A percentile compares a stretch with the other conserved stretches of the same genome.
Evolutionary conservation across 371 early-diverging fungal genomes (phyloP).

Genomic region (Haplosporangium sp.): DNA sequence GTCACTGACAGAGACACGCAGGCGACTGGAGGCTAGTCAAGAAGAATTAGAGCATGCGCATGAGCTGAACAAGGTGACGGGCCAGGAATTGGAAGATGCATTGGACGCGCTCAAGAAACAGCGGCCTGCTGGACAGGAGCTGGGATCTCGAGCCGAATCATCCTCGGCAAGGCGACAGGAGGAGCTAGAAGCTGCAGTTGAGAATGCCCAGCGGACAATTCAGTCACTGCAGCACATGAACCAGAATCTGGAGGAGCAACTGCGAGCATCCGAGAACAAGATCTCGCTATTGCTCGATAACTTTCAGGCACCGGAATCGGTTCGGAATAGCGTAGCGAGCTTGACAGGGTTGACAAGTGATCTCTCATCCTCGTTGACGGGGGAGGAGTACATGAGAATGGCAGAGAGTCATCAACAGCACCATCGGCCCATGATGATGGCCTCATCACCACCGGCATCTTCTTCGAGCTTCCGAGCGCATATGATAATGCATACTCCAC

Average conservation of each 20-base stretch:
- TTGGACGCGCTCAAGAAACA: conserved; percentile 37
- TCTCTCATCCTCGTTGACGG: no score
- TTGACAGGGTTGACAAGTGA: conserved; percentile 22
- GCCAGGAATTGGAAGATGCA: conserved; percentile 50
- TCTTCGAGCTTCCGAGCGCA: conserved; percentile 2
- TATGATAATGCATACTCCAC: conserved; percentile 14
- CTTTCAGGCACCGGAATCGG: conserved; percentile 38
- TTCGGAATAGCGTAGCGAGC: conserved; percentile 40
- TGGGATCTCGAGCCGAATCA: background rate
- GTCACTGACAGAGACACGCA: conserved; percentile 20
- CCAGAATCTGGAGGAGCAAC: conserved; percentile 44
- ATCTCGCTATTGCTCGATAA: conserved; percentile 56
- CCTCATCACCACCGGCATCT: conserved; percentile 7
- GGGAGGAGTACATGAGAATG: background rate
- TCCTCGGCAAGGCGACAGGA: conserved; percentile 14
- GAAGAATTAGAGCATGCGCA: conserved; percentile 40
- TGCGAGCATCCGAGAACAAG: conserved; percentile 55
- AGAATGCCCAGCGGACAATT: conserved; percentile 35
- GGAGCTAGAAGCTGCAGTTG: conserved; percentile 22
- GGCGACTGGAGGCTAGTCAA: conserved; percentile 20
- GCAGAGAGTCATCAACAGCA: conserved; percentile 2
- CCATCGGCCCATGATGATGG: no score
- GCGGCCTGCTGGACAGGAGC: background rate
- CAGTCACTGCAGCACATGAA: conserved; percentile 32
- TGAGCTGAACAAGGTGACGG: conserved; percentile 37